A percentile compares a stretch with the other conserved stretches of the same genome.
phyloP scores from a whole-genome alignment of 2,329 filamentous ascomycete genomes.

The Alternaria triticimaculans region DNA sequence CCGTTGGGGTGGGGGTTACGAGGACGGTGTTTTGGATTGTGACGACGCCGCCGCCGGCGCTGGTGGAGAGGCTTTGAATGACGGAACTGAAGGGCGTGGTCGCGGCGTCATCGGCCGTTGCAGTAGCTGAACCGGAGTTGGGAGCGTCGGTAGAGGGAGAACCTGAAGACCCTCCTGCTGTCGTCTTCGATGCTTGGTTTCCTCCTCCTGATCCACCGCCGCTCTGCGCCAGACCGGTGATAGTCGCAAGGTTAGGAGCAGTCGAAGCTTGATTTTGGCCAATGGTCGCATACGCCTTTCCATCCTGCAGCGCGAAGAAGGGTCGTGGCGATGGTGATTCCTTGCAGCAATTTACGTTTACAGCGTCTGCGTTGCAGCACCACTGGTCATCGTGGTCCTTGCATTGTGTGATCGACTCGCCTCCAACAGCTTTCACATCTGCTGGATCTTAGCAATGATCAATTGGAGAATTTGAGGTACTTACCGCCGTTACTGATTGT shows the following conservation, averaged over 20 bases:
- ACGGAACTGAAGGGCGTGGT: constrained; percentile 32
- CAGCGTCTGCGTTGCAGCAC: constrained; percentile 44
- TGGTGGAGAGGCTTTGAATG: constrained; percentile 28
- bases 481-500: constrained; percentile 45
- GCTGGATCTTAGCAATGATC: constrained; percentile 1
- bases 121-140: not conserved
- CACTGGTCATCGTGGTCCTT: constrained; percentile 41
- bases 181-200: constrained; percentile 20
- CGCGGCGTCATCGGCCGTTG: not conserved
- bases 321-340: constrained; percentile 37
- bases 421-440: constrained; percentile 36
- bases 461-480: not conserved
- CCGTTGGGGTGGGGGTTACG: constrained; percentile 21
- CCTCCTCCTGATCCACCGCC: constrained; percentile 14
- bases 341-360: constrained; percentile 42
- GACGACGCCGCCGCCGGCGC: constrained; percentile 28
- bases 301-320: constrained; percentile 42
- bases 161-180: constrained; percentile 4
- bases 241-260: constrained; percentile 28
- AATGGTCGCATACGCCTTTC: constrained; percentile 42
- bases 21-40: constrained; percentile 30
- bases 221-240: constrained; percentile 32
- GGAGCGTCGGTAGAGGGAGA: constrained; percentile 8
- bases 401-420: constrained; percentile 43
- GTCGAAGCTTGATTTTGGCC: constrained; percentile 30